Conservation (phyloP, 208 protist genomes). For the Trypanosoma cruzi region DNA sequence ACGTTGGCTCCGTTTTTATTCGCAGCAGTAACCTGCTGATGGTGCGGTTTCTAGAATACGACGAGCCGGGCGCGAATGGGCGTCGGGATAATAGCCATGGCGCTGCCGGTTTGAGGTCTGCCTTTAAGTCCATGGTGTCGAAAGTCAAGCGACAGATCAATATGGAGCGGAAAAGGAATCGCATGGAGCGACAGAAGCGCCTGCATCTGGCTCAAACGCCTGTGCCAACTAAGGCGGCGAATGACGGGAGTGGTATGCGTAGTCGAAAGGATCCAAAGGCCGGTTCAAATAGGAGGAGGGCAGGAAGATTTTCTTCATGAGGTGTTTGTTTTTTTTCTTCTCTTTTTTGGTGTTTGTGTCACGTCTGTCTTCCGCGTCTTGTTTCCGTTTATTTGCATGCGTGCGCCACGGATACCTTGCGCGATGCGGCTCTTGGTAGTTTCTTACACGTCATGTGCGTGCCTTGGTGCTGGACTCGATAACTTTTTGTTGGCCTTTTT, state of each 20-base stretch:
- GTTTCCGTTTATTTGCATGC: background rate
- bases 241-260: background rate
- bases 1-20: conserved; percentile 65
- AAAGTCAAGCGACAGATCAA: conserved; percentile 53
- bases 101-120: conserved; percentile 15
- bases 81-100: background rate
- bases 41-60: conserved; percentile 50
- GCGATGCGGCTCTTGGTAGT: background rate
- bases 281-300: conserved; percentile 1
- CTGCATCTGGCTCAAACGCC: conserved; percentile 14
- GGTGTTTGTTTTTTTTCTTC: too few species aligned
- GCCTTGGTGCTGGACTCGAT: background rate
- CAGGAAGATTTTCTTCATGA: background rate
- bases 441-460: background rate
- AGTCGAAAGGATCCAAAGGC: background rate
- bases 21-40: conserved; percentile 80
- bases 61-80: background rate
- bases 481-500: background rate
- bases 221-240: background rate
- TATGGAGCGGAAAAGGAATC: conserved; percentile 53
- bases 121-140: conserved; percentile 45
- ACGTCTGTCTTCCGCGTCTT: background rate
- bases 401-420: background rate
- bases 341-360: too few species aligned
- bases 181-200: conserved; percentile 59